phyloP scores from a whole-genome alignment of 2,329 filamentous ascomycete species.

The Botrytis tulipae region DNA sequence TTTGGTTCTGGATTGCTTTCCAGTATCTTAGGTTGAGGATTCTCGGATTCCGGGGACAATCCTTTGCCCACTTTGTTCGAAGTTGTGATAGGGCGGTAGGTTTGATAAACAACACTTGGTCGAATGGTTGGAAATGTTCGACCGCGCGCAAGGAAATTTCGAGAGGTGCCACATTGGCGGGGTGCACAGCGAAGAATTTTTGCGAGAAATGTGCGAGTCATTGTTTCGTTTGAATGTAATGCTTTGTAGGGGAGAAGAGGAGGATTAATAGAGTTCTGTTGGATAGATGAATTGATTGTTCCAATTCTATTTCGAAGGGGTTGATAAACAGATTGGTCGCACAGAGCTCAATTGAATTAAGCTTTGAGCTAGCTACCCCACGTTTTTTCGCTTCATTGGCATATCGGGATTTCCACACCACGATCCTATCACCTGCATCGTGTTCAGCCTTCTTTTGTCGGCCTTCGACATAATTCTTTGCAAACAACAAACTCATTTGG shows the following conservation, averaged over 20 bases:
- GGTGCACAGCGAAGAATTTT: conserved; percentile 10
- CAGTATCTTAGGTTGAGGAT: conserved; percentile 49
- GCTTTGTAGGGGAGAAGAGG: neutral
- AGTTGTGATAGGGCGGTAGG: conserved; percentile 39
- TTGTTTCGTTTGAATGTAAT: neutral
- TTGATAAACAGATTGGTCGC: neutral
- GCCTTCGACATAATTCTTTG: neutral
- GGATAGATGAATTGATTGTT: neutral
- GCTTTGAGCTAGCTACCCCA: conserved; percentile 24
- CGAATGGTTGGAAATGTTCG: neutral
- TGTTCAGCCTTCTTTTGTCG: conserved; percentile 15
- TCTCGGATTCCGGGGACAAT: conserved; percentile 58
- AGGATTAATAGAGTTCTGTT: neutral
- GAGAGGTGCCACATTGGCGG: conserved; percentile 4
- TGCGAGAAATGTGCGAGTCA: conserved; percentile 14
- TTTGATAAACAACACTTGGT: conserved; percentile 5
- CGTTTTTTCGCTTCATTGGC: conserved; percentile 23
- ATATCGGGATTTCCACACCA: neutral
- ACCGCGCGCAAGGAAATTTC: neutral
- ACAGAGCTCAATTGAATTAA: conserved; percentile 1
- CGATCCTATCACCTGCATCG: neutral
- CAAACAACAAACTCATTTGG: conserved; percentile 8
- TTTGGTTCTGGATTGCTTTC: conserved; percentile 43
- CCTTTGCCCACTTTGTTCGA: conserved; percentile 45
- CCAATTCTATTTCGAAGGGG: neutral